Base-by-base conservation (phyloP, 192 early-diverging fungal species). In the Umbelopsis vinacea region DNA sequence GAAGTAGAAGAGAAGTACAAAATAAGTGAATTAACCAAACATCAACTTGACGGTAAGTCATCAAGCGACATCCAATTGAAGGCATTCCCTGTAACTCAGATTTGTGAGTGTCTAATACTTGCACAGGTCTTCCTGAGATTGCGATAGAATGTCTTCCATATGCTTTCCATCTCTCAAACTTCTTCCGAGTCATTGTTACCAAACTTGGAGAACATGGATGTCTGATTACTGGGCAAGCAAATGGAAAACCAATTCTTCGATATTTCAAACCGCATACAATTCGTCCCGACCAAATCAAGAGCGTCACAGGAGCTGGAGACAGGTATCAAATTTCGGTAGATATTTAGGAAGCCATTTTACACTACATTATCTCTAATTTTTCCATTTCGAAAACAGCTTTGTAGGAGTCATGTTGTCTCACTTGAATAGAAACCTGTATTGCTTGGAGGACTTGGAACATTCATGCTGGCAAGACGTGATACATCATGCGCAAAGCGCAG, bases 271-370 rank as follows among this genome's bases (percentile, higher is more conserved):
- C 79, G 19, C 69, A 78, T 29, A 46, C 55, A 11, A 52, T 85
- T 35, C 33, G 57, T 7, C 22, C 68, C 8, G 47, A 67, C 23
- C 66, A 81, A 12, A 75, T 86, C 52, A 79, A 85, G 46, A 91
- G 86, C 75, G 91, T 93, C 2, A 92, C 89, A n/a, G 92, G 92
- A 9, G 91, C 92, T 4, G 92, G 92, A 7, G 92, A 94, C 71
- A 91, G 88, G 86, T 85, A 85, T 67, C 29, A 2, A 29, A 6
- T n/a, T 23, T 10, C 19, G 11, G 6, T 43, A 1, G 40, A 43
- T 12, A 11, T 43, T 43, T 43, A 12, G 11, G 5, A 43, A 43
- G 1, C 40, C 11, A 43, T 43, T 40, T 11, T 43, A 43, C 3
- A 43, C 9, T 52, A 19, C 66, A 19, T 6, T 11, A 2, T 35